Conservation (phyloP, 768 basidiomycete species). For the Kwoniella pini region DNA sequence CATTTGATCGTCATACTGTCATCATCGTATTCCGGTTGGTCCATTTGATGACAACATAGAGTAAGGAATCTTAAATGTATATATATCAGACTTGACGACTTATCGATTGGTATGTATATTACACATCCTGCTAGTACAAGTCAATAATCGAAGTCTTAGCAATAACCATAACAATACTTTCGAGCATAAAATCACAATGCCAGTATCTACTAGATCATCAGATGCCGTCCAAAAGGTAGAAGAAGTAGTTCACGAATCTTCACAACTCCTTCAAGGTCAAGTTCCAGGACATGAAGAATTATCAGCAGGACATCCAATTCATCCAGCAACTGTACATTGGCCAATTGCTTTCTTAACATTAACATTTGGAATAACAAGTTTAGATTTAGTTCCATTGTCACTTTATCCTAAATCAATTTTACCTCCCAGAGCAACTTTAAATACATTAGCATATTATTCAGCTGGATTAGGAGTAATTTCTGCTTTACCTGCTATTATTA, state of each 20-base stretch:
- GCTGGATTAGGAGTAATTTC: conserved; percentile 47
- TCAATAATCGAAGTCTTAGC: too few species aligned
- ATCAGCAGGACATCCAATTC: conserved; percentile 40
- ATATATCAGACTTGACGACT: too few species aligned
- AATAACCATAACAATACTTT: too few species aligned
- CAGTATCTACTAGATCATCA: neutral
- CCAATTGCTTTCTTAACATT: conserved; percentile 45
- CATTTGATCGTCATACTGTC: conserved; percentile 1
- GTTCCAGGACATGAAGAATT: conserved; percentile 26
- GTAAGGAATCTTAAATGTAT: too few species aligned
- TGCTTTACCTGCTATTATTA: conserved; percentile 47
- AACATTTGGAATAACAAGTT: conserved; percentile 39
- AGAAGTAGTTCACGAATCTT: conserved; percentile 22
- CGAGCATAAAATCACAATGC: conserved; percentile 5
- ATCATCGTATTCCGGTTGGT: neutral
- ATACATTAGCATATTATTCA: conserved; percentile 47
- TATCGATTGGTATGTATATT: too few species aligned
- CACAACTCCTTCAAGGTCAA: conserved; percentile 23
- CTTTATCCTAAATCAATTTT: conserved; percentile 36
- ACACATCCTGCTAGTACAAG: too few species aligned
- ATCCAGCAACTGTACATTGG: conserved; percentile 30
- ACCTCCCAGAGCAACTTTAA: conserved; percentile 38
- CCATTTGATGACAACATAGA: too few species aligned
- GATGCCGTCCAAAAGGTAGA: conserved; percentile 8
- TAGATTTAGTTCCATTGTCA: conserved; percentile 38